A percentile compares a stretch with the other conserved stretches of the same genome.
Evolutionary conservation across 78 protist species (phyloP).

Genomic region (Emiliania huxleyi): DNA sequence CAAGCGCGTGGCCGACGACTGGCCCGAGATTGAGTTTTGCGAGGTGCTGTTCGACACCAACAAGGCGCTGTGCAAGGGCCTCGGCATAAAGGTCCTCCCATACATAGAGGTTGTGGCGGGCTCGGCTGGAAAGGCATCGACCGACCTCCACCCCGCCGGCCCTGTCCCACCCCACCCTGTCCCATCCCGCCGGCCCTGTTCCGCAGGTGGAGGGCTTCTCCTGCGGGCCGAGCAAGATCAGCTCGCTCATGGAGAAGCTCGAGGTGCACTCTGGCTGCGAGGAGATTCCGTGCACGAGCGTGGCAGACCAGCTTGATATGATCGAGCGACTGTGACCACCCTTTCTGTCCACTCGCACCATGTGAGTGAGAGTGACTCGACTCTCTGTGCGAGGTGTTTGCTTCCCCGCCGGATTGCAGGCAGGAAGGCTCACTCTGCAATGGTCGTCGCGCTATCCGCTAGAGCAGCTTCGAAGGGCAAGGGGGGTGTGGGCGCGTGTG

Average conservation of each 20-base stretch:
- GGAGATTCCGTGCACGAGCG: background rate
- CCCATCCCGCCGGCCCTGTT: too few species aligned
- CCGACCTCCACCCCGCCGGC: too few species aligned
- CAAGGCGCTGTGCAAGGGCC: background rate
- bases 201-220: background rate
- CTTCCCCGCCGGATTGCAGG: too few species aligned
- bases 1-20: background rate
- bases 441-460: too few species aligned
- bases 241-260: background rate
- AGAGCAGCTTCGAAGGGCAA: too few species aligned
- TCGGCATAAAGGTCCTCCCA: background rate
- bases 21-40: background rate
- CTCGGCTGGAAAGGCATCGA: background rate
- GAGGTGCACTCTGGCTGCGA: background rate
- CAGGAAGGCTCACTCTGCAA: too few species aligned
- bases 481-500: too few species aligned
- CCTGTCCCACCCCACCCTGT: too few species aligned
- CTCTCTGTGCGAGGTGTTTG: too few species aligned
- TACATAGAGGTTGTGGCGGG: background rate
- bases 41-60: background rate
- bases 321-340: too few species aligned
- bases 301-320: background rate
- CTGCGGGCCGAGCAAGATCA: slow-evolving; percentile 3
- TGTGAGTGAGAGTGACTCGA: too few species aligned
- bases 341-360: too few species aligned